These are phyloP conservation scores for Soucietia sequanensis DNA, from an alignment of 805 yeast species.

Conservation along the genomic window DNA sequence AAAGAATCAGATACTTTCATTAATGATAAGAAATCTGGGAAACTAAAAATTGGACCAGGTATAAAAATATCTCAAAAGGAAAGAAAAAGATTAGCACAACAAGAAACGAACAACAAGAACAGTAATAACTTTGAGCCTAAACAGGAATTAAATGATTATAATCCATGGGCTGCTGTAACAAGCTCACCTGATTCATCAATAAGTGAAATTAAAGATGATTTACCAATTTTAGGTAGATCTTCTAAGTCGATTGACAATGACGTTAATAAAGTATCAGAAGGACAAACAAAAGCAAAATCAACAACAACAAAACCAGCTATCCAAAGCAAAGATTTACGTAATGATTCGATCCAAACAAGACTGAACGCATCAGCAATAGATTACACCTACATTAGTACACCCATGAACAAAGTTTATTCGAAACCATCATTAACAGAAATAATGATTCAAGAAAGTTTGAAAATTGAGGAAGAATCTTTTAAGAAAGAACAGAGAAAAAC, in stretches of 20 bases:
- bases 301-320: background rate
- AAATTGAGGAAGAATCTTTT: constrained; percentile 27
- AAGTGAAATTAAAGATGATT: constrained; percentile 2
- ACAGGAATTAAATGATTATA: background rate
- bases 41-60: constrained; percentile 33
- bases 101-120: background rate
- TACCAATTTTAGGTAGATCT: constrained; percentile 20
- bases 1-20: constrained; percentile 4
- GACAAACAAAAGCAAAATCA: background rate
- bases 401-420: constrained; percentile 5
- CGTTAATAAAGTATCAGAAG: constrained; percentile 3
- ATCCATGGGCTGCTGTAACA: constrained; percentile 3
- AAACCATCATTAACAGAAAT: constrained; percentile 42
- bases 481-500: constrained; percentile 38
- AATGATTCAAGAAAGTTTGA: constrained; percentile 46
- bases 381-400: constrained; percentile 1
- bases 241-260: constrained; percentile 2
- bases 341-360: background rate
- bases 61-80: constrained; percentile 59
- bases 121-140: constrained; percentile 3
- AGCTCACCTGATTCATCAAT: background rate
- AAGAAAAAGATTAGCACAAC: constrained; percentile 41
- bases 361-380: constrained; percentile 2
- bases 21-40: constrained; percentile 16
- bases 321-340: background rate